phyloP scores from a whole-genome alignment of 1,139 yeast genomes.

The Pichia terricola region DNA sequence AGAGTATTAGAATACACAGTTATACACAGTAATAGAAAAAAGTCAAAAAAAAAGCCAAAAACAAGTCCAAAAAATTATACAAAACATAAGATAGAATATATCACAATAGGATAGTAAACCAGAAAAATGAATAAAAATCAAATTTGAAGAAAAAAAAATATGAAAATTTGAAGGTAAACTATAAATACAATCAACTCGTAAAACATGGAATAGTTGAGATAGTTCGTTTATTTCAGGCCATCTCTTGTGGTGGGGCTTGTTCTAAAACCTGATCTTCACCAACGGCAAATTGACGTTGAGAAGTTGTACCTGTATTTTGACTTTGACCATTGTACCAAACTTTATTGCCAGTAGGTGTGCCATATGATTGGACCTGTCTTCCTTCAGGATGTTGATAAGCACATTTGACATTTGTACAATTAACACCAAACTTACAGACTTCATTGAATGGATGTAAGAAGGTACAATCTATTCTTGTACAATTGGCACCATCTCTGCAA shows the following conservation, averaged over 20 bases:
- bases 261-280: constrained; percentile 71
- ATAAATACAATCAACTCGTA: not conserved
- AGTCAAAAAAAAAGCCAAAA: not conserved
- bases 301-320: constrained; percentile 26
- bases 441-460: constrained; percentile 75
- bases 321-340: constrained; percentile 36
- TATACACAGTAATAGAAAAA: not conserved
- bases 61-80: constrained; percentile 4
- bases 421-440: constrained; percentile 69
- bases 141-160: constrained; percentile 1
- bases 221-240: not conserved
- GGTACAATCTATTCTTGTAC: constrained; percentile 71
- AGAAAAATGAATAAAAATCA: constrained; percentile 2
- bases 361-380: constrained; percentile 28
- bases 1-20: not conserved
- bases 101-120: constrained; percentile 1
- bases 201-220: not conserved
- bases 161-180: not conserved
- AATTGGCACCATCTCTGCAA: constrained; percentile 73
- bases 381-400: constrained; percentile 74
- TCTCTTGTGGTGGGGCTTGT: constrained; percentile 46
- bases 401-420: constrained; percentile 64
- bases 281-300: constrained; percentile 64
- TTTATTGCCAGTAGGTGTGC: constrained; percentile 23
- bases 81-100: constrained; percentile 2